phyloP scores from a whole-genome alignment of 768 basidiomycete species.

The Lactarius akahatsu region DNA sequence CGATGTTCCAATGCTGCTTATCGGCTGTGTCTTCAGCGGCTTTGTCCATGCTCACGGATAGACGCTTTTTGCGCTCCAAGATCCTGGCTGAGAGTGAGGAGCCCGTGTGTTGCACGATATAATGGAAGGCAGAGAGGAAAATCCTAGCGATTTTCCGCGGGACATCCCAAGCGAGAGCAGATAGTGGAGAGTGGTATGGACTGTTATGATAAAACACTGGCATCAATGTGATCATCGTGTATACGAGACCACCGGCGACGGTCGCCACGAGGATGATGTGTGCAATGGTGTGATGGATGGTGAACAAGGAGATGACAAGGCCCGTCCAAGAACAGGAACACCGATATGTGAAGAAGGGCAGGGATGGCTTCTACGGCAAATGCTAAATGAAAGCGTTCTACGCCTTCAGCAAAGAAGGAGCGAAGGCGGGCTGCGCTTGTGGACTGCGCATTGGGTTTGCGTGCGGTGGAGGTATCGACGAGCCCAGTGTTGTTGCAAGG shows the following conservation, averaged over 20 bases:
- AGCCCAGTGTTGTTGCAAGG: constrained; percentile 19
- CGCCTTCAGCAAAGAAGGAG: constrained; percentile 15
- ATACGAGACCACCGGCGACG: not conserved
- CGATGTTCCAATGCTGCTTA: not conserved
- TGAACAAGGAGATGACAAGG: constrained; percentile 21
- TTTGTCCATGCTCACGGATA: not conserved
- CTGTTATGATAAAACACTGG: constrained; percentile 7
- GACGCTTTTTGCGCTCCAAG: not conserved
- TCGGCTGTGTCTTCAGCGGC: not conserved
- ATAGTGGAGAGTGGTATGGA: constrained; percentile 20
- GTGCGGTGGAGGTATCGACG: constrained; percentile 17
- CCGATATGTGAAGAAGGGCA: constrained; percentile 15
- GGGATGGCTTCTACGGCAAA: constrained; percentile 18
- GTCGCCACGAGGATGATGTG: constrained; percentile 1
- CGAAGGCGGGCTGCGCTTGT: constrained; percentile 20
- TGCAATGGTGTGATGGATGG: constrained; percentile 18
- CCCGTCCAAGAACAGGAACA: constrained; percentile 22
- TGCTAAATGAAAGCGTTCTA: not conserved
- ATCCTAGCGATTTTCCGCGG: not conserved
- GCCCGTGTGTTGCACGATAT: not conserved
- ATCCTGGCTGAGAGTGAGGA: not conserved
- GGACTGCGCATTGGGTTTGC: not conserved
- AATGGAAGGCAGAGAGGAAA: not conserved
- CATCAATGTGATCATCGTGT: constrained; percentile 14
- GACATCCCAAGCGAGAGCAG: constrained; percentile 4